Conservation (phyloP, 257 asterid species). For the Solanum clarkiae region DNA sequence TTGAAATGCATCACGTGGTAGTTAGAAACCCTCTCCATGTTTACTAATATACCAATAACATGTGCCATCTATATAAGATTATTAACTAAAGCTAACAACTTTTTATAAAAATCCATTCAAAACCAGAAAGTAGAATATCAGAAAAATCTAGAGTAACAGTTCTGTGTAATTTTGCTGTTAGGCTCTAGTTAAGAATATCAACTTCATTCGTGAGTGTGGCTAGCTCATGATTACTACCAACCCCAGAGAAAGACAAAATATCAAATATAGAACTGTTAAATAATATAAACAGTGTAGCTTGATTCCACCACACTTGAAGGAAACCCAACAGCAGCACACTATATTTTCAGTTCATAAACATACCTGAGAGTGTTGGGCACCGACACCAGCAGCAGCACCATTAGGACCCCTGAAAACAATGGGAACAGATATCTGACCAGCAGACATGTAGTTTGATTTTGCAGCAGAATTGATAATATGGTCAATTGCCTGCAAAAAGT, state of each 20-base stretch:
- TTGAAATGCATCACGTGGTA: background rate
- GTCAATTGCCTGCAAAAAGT: conserved; percentile 57
- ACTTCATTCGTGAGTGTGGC: background rate
- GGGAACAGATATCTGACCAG: conserved; percentile 77
- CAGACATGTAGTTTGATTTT: conserved; percentile 82
- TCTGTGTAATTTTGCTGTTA: background rate
- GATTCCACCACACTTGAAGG: background rate
- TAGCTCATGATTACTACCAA: background rate
- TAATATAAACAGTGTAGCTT: background rate
- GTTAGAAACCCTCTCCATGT: background rate
- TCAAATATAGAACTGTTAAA: background rate
- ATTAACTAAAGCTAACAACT: background rate
- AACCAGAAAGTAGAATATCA: background rate
- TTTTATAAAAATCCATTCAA: background rate
- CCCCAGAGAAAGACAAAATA: background rate
- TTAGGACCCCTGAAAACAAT: conserved; percentile 89
- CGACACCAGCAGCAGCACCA: conserved; percentile 97
- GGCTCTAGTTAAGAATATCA: background rate
- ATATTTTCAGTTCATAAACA: background rate
- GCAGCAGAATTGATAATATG: conserved; percentile 92
- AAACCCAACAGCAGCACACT: background rate
- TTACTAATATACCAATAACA: background rate
- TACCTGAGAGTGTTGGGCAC: conserved; percentile 95
- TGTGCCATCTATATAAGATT: background rate
- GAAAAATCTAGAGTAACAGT: background rate